Base-by-base conservation (phyloP, 495 filamentous ascomycete genomes). In the Aspergillus panamensis region DNA sequence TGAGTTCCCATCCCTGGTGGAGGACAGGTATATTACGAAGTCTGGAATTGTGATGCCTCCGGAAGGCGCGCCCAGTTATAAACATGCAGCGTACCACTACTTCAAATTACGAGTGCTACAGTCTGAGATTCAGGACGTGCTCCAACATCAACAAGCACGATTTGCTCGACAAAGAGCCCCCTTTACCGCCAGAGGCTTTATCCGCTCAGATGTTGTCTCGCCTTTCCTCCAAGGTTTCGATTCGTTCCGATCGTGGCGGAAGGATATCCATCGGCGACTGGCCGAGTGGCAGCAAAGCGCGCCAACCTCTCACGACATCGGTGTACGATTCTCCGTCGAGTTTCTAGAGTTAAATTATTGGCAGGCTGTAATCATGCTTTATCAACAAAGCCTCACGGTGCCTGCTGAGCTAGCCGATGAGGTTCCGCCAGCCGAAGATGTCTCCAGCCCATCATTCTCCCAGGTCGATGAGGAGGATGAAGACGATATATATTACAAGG, bases 291-390 rank as follows among this genome's bases (percentile, higher is more conserved):
- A 93, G 59, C 84, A 87, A 45, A 82, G 84, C 39, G 87, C 91
- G 3, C 93, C 93, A 1, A 84, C 77, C 2, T 87, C 86, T 59
- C 68, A 81, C 19, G 86, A 95, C 30, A 95, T 87, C 0, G 92
- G 92, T 8, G 93, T 97, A 20, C 81, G 83, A 8, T 97, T 97
- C 69, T 88, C 87, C 6, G 83, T 87, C 8, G 84, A 95, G 48
- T 92, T 97, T 61, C 76, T 97, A 6, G 90, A 96, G 58, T 72
- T 97, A 48, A 97, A 97, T 67, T 97, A 97, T 68, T 97, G 92
- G 91, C 93, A 97, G 70, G 89, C 91, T n/a, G 84, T 97, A 53
- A 95, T 97, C 61, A 89, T 96, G 90, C 82, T 97, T 3, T 97
- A 97, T 69, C 81, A 92, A 53, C 93, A 96, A 64, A 93, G 90